A percentile compares a stretch with the other conserved stretches of the same genome.
phyloP scores from a whole-genome alignment of 2,329 filamentous ascomycete genomes.

The Xylaria arbuscula region DNA sequence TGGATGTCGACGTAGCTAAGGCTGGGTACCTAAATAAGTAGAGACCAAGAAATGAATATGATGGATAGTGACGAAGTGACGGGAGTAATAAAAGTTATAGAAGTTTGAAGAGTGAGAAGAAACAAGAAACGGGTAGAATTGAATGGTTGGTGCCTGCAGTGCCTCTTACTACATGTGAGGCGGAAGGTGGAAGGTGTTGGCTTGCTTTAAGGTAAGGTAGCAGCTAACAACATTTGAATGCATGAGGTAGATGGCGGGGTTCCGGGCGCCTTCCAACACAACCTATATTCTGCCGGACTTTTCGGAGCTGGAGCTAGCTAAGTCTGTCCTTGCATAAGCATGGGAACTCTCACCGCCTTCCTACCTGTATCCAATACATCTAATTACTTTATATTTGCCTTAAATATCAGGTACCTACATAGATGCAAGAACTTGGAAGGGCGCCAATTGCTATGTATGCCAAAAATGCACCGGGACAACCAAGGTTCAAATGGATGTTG shows the following conservation, averaged over 20 bases:
- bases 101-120: not conserved
- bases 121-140: not conserved
- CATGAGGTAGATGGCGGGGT: conserved; percentile 1
- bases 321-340: not conserved
- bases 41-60: not conserved
- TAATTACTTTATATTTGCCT: not conserved
- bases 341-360: not conserved
- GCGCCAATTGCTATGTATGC: too few relatives aligned
- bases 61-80: not conserved
- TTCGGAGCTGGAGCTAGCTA: not conserved
- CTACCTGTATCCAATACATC: too few relatives aligned
- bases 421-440: too few relatives aligned
- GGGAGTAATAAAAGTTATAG: too few relatives aligned
- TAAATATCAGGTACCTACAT: too few relatives aligned
- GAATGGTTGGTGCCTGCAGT: not conserved
- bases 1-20: not conserved
- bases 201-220: not conserved
- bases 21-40: not conserved
- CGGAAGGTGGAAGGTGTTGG: not conserved
- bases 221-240: too few relatives aligned
- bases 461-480: too few relatives aligned
- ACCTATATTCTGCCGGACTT: not conserved
- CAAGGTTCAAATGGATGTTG: too few relatives aligned
- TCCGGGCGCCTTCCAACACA: not conserved
- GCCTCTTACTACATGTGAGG: not conserved